A percentile compares a stretch with the other conserved stretches of the same genome.
These are phyloP conservation scores for Entrophospora sp. DNA, from an alignment of 192 early-diverging fungal genomes.

Conservation along the genomic window DNA sequence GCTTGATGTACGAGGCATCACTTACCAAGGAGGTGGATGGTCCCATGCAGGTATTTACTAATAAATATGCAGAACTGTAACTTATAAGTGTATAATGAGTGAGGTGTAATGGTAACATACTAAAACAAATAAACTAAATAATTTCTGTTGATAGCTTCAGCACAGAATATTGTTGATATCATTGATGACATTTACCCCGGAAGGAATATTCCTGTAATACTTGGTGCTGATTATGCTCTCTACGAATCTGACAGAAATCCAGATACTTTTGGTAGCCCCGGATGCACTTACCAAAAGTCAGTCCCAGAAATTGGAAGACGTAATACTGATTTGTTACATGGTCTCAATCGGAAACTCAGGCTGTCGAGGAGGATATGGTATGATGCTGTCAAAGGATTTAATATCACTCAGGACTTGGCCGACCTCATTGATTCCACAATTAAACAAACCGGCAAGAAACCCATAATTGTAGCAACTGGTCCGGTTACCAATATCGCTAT, in stretches of 20 bases:
- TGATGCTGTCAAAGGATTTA: background rate
- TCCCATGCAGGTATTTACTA: background rate
- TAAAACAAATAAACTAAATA: background rate
- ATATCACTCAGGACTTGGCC: background rate
- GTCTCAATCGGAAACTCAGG: background rate
- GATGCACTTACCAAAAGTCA: background rate
- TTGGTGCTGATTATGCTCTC: background rate
- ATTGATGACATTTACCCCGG: background rate
- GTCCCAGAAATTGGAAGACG: background rate
- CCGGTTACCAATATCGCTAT: conserved; percentile 40
- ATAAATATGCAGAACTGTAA: background rate
- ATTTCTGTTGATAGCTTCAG: background rate
- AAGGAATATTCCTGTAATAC: background rate
- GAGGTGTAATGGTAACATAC: background rate
- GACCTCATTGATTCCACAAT: conserved; percentile 23
- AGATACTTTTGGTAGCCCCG: background rate
- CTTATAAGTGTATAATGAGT: background rate
- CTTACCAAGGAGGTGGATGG: background rate
- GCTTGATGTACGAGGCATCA: background rate
- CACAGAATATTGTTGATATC: background rate
- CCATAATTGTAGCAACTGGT: conserved; percentile 28
- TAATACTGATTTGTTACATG: background rate
- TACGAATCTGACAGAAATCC: background rate
- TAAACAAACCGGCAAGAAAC: conserved; percentile 6
- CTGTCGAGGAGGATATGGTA: background rate